Base-by-base conservation (phyloP, 192 early-diverging fungal species). In the Linnemannia exigua region DNA sequence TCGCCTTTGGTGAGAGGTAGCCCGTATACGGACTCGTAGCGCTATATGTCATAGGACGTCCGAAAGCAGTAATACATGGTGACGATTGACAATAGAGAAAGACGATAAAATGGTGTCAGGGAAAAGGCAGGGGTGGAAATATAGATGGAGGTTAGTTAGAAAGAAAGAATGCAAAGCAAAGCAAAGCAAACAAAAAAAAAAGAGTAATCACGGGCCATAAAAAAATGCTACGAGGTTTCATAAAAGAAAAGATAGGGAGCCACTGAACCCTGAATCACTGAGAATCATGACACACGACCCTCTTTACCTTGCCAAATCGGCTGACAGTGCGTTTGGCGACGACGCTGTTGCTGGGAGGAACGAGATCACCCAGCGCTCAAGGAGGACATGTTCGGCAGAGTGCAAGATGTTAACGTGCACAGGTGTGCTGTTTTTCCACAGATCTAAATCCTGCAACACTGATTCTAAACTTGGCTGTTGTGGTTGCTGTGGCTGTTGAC, bases 361-460 rank as follows among this genome's bases (percentile, higher is more conserved):
- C 41, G 83, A 85, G 19, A 85, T 85, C 2, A 85, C 83, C 83
- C 83, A 85, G 33, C 83, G 83, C 58, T 85, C 83, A 22, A 85
- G 67, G 0, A 85, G 46, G 28, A 71, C 74, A 67, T 85, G 77
- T 48, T 85, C 73, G 22, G 76, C 74, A 52, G 72, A 52, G 37
- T 85, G 83, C 6, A 85, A 58, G 67, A 85, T 79, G 38, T 85
- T 85, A 66, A 85, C 73, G 36, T 85, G 83, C 19, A 85, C 83
- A 20, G 83, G 83, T 14, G 77, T 85, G 44, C 54, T 79, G 52
- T 75, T 85, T 41, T 72, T 72, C 83, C 83, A 85, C 1, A 85
- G 73, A 67, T 85, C 83, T 54, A 79, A 50, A 44, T 85, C 83
- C 54, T 79, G 83, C 15, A 85, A 61, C 14, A 79, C 74, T 31